Evolutionary conservation across 2,329 filamentous ascomycete genomes (phyloP).

Genomic region (Colletotrichum abscissum): DNA sequence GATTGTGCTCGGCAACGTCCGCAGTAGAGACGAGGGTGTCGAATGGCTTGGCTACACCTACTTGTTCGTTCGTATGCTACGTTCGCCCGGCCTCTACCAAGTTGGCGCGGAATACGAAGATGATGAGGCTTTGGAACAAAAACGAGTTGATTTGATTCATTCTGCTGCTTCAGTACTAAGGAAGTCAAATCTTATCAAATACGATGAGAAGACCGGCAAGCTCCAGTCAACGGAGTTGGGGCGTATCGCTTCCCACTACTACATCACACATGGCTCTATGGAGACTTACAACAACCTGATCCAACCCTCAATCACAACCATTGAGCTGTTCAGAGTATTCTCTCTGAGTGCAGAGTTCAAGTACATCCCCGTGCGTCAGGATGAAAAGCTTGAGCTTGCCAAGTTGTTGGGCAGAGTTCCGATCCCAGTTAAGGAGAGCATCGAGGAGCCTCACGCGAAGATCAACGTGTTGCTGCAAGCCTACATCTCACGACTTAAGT

Average conservation of each 20-base stretch:
- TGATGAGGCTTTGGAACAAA: constrained; percentile 91
- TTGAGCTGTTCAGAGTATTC: constrained; percentile 97
- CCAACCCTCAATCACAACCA: constrained; percentile 90
- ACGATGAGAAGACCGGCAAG: constrained; percentile 92
- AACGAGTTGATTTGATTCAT: constrained; percentile 96
- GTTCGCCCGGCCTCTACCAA: constrained; percentile 93
- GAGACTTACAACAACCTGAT: constrained; percentile 96
- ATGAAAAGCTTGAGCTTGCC: constrained; percentile 95
- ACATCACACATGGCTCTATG: constrained; percentile 97
- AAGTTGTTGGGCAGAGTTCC: constrained; percentile 91
- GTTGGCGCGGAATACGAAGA: constrained; percentile 96
- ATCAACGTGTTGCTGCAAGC: constrained; percentile 98
- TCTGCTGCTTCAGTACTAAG: constrained; percentile 90
- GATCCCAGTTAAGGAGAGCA: constrained; percentile 96
- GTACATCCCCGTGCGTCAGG: constrained; percentile 96
- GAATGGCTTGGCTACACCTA: constrained; percentile 99
- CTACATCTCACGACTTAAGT: constrained; percentile 93
- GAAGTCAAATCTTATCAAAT: constrained; percentile 90
- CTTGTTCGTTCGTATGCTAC: constrained; percentile 96
- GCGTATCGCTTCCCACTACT: constrained; percentile 96
- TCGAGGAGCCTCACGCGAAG: constrained; percentile 96
- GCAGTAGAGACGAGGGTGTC: constrained; percentile 93
- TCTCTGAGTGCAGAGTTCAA: constrained; percentile 98
- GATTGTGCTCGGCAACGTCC: constrained; percentile 92
- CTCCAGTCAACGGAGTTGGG: constrained; percentile 94